These are phyloP conservation scores for Begonia masoniana DNA, from an alignment of 306 rosid genomes.

Conservation along the genomic window DNA sequence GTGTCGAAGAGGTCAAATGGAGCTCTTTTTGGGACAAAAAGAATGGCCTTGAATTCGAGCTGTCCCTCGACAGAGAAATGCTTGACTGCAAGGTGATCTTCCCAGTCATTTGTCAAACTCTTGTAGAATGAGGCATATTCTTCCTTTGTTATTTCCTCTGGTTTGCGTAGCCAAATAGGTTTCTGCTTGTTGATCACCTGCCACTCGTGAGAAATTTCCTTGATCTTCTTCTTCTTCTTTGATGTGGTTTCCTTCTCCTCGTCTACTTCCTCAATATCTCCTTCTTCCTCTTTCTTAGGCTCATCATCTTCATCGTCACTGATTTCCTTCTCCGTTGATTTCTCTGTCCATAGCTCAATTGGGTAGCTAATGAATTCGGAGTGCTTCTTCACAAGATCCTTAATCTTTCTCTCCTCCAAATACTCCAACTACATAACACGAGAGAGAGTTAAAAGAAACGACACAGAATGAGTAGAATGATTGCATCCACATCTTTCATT, in stretches of 20 bases:
- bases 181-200: constrained; percentile 21
- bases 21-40: constrained; percentile 15
- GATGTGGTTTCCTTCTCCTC: constrained; percentile 18
- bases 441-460: too few species aligned
- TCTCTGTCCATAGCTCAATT: constrained; percentile 18
- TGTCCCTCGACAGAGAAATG: constrained; percentile 24
- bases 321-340: constrained; percentile 15
- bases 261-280: constrained; percentile 16
- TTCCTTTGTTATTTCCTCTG: constrained; percentile 16
- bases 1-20: constrained; percentile 21
- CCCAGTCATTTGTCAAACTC: constrained; percentile 24
- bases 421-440: constrained; percentile 8
- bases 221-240: constrained; percentile 17
- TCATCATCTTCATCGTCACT: constrained; percentile 21
- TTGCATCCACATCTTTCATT: too few species aligned
- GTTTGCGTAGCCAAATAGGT: constrained; percentile 24
- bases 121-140: constrained; percentile 23
- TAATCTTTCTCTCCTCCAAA: constrained; percentile 23
- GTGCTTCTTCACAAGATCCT: constrained; percentile 27
- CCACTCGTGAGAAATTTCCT: constrained; percentile 9
- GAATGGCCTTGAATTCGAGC: constrained; percentile 20
- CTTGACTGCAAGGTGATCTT: not conserved
- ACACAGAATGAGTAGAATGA: too few species aligned
- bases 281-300: constrained; percentile 14
- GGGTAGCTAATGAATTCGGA: constrained; percentile 23